Base-by-base conservation (phyloP, 2,329 filamentous ascomycete species). In the Raffaelea albimanens region DNA sequence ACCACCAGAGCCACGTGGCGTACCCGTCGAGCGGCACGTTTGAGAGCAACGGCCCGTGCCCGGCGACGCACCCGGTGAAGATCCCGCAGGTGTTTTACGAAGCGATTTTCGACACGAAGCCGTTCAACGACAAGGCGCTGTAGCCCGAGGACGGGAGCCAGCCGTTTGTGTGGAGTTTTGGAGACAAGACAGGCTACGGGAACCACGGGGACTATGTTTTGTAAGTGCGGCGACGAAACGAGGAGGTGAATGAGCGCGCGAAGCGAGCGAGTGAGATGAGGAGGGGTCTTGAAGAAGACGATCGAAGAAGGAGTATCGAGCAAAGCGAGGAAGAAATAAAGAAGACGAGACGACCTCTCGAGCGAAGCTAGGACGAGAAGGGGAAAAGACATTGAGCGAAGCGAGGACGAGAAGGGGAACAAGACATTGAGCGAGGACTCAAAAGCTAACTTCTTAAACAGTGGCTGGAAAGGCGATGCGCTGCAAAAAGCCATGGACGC, bases 1-100 rank as follows among this genome's bases (percentile, higher is more conserved):
- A 76, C 58, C 72, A 76, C 61, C 51, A 63, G 45, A 61, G 63
- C 48, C 68, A 71, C 54, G 66, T 70, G 5, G 59, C 70, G 10
- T 73, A 70, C 52, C 65, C 68, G 47, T 67, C 58, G 58, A 59
- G 33, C 45, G 66, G 63, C 5, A 68, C 61, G 36, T 68, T 29
- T 13, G 25, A 29, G 25, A 29, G 25, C 13, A 13, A 13, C 13
- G 68, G 67, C 2, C 58, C 60, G n/a, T 71, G 68, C 50, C 67
- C 67, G 1, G 57, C 62, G 0, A 61, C 60, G 0, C 64, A 67
- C 50, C 66, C 67, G 0, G 65, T 69, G 14, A 52, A 59, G 46
- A 55, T 68, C 10, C 67, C 67, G 8, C 67, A 70, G 55, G 51
- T 70, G 25, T 59, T 70, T 56, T 67, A 68, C 14, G 68, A 71